Evolutionary conservation across 1,284 basidiomycete genomes (phyloP).

Genomic region (Tremellales sp.): DNA sequence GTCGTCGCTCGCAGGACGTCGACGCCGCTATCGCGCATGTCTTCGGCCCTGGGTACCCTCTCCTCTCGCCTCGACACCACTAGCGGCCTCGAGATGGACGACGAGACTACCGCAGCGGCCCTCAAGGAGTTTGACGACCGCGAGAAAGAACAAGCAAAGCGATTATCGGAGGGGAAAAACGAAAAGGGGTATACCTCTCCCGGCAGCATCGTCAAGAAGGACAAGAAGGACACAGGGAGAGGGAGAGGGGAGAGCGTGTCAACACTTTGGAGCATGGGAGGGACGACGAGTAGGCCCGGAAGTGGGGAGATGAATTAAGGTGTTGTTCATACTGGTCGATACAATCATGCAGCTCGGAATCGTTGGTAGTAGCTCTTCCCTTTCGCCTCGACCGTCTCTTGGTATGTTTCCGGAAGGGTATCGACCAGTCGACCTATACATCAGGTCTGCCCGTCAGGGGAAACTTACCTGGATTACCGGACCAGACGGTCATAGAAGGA

Average conservation of each 20-base stretch:
- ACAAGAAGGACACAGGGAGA: conserved; percentile 6
- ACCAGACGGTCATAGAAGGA: conserved; percentile 78
- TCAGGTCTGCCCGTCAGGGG: conserved; percentile 1
- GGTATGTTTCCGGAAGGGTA: conserved; percentile 84
- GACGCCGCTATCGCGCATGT: conserved; percentile 25
- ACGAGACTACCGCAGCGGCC: conserved; percentile 15
- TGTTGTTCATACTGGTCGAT: too few species aligned
- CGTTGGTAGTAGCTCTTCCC: conserved; percentile 73
- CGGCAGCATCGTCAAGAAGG: conserved; percentile 11
- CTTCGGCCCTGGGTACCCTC: conserved; percentile 16
- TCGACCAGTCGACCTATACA: conserved; percentile 67
- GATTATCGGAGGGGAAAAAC: conserved; percentile 26
- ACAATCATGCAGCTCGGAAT: conserved; percentile 52
- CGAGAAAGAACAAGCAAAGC: conserved; percentile 27
- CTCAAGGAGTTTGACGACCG: conserved; percentile 33
- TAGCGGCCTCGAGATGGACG: conserved; percentile 6
- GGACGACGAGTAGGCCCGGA: conserved; percentile 14
- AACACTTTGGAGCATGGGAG: conserved; percentile 27
- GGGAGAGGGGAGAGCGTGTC: conserved; percentile 21
- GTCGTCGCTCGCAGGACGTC: conserved; percentile 3
- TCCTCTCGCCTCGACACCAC: background rate
- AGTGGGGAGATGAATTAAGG: too few species aligned
- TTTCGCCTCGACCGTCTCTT: conserved; percentile 70
- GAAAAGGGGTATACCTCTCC: conserved; percentile 29
- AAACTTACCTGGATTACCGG: conserved; percentile 76